A percentile compares a stretch with the other conserved stretches of the same genome.
These are phyloP conservation scores for Gynochthodes officinalis DNA, from an alignment of 257 asterid genomes.

Conservation along the genomic window DNA sequence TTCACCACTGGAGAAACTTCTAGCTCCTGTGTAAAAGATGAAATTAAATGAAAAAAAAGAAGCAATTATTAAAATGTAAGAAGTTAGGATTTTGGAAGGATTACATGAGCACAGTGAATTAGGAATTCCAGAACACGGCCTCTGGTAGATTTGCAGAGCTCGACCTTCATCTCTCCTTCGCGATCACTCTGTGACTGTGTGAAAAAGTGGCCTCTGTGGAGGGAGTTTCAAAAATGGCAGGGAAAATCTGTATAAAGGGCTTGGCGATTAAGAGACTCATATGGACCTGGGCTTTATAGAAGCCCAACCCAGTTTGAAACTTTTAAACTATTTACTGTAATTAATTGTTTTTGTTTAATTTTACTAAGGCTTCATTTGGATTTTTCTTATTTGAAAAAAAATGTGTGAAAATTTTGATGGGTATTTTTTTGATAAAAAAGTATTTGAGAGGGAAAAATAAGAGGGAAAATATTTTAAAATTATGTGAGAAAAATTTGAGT, in stretches of 20 bases:
- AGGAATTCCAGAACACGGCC: constrained; percentile 31
- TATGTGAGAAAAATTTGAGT: too few relatives aligned
- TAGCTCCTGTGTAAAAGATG: constrained; percentile 25
- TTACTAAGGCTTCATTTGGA: too few relatives aligned
- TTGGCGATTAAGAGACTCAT: too few relatives aligned
- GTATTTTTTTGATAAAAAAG: too few relatives aligned
- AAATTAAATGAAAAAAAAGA: neutral
- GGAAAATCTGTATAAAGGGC: too few relatives aligned
- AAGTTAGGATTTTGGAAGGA: neutral
- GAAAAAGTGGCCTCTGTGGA: neutral
- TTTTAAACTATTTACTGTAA: too few relatives aligned
- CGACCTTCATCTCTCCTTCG: constrained; percentile 15
- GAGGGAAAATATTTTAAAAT: too few relatives aligned
- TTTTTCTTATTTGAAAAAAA: too few relatives aligned
- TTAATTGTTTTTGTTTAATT: too few relatives aligned
- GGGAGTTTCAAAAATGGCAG: constrained; percentile 19
- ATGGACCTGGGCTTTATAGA: neutral
- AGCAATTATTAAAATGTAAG: neutral
- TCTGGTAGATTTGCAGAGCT: constrained; percentile 20
- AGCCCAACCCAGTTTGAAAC: neutral
- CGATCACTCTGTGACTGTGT: neutral
- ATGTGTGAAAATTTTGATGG: too few relatives aligned
- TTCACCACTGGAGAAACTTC: constrained; percentile 66
- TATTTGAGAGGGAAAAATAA: too few relatives aligned
- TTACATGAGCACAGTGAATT: constrained; percentile 29